A percentile compares a stretch with the other conserved stretches of the same genome.
phyloP scores from a whole-genome alignment of 2,329 filamentous ascomycete genomes.

The Diaporthe sp. region DNA sequence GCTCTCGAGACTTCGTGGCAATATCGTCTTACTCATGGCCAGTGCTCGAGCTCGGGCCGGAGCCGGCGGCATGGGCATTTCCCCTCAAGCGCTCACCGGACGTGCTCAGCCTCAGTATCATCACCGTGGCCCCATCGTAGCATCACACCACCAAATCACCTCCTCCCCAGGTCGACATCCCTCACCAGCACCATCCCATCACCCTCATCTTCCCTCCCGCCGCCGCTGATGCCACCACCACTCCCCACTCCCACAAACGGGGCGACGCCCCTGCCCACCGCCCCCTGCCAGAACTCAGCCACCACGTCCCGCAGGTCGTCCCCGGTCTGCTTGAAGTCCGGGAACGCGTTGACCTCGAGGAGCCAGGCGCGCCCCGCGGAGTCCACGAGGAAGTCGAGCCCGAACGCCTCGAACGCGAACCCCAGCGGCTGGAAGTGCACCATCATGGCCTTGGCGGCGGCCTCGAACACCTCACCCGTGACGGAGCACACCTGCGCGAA shows the following conservation, averaged over 20 bases:
- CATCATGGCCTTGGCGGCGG: slow-evolving; percentile 84
- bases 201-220: slow-evolving; percentile 47
- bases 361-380: slow-evolving; percentile 75
- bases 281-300: slow-evolving; percentile 80
- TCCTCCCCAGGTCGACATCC: slow-evolving; percentile 65
- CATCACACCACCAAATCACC: slow-evolving; percentile 19
- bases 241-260: slow-evolving; percentile 71
- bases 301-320: slow-evolving; percentile 79
- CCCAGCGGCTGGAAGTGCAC: slow-evolving; percentile 92
- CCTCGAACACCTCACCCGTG: slow-evolving; percentile 86
- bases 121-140: slow-evolving; percentile 35
- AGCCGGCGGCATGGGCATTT: background rate
- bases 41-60: background rate
- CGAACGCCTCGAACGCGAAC: slow-evolving; percentile 93
- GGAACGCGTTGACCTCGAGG: slow-evolving; percentile 95
- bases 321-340: slow-evolving; percentile 95
- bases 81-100: background rate
- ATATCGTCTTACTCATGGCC: background rate
- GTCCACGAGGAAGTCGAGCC: slow-evolving; percentile 90
- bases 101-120: slow-evolving; percentile 13
- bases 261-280: slow-evolving; percentile 75
- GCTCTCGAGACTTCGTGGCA: background rate
- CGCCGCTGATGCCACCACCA: slow-evolving; percentile 44
- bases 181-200: slow-evolving; percentile 65
- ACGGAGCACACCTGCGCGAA: slow-evolving; percentile 80